phyloP scores from a whole-genome alignment of 805 yeast genomes.

The Lipomyces japonicus region DNA sequence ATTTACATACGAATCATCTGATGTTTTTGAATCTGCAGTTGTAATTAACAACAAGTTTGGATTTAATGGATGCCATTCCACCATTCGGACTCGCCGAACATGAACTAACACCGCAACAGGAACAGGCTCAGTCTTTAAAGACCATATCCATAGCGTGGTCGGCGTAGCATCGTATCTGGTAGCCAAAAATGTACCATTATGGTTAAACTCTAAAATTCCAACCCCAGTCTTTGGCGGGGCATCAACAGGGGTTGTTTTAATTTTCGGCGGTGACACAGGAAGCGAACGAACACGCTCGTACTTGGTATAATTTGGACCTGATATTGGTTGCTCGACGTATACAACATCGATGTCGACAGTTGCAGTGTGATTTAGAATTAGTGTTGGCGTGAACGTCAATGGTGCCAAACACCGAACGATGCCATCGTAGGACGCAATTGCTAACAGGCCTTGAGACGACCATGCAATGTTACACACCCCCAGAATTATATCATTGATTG shows the following conservation, averaged over 20 bases:
- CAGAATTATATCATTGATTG: conserved; percentile 8
- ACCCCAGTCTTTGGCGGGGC: conserved; percentile 23
- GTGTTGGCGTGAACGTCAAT: conserved; percentile 24
- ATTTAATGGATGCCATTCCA: conserved; percentile 22
- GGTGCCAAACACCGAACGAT: conserved; percentile 21
- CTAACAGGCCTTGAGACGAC: conserved; percentile 19
- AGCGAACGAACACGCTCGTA: conserved; percentile 10
- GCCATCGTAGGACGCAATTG: conserved; percentile 24
- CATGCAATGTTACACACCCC: conserved; percentile 23
- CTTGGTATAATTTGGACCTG: neutral
- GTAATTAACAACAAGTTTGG: conserved; percentile 14
- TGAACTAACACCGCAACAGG: conserved; percentile 25
- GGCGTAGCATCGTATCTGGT: conserved; percentile 20
- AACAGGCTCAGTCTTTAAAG: conserved; percentile 8
- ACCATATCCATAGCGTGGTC: conserved; percentile 28
- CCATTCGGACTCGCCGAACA: conserved; percentile 11
- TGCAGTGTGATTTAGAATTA: conserved; percentile 10
- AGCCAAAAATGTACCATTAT: conserved; percentile 22
- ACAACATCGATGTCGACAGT: conserved; percentile 7
- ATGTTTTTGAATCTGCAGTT: neutral
- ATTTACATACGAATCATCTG: conserved; percentile 14
- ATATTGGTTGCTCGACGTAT: conserved; percentile 23
- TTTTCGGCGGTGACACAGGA: conserved; percentile 18
- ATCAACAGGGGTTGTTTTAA: conserved; percentile 7
- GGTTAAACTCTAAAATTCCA: conserved; percentile 16